Evolutionary conservation across 495 filamentous ascomycete species (phyloP).

Genomic region (Cryomyces minteri): DNA sequence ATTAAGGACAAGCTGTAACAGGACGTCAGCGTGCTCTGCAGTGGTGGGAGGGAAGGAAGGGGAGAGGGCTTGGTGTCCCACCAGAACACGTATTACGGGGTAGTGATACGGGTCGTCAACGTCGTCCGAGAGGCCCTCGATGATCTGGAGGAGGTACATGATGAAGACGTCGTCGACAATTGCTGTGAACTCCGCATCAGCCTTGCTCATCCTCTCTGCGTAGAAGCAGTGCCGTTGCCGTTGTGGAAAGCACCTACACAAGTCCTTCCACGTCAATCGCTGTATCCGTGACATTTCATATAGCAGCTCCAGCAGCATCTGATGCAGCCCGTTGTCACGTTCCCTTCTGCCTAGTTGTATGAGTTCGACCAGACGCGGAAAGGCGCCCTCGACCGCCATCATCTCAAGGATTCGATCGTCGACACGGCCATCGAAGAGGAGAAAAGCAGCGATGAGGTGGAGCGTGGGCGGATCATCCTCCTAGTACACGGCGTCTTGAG

Average conservation of each 20-base stretch:
- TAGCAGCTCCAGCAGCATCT: conserved; percentile 67
- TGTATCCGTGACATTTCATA: conserved; percentile 98
- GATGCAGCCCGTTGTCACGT: conserved; percentile 54
- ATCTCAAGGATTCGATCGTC: conserved; percentile 63
- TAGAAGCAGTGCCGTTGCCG: not conserved
- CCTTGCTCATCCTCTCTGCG: conserved; percentile 3
- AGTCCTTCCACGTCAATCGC: conserved; percentile 53
- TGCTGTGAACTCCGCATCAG: conserved; percentile 4
- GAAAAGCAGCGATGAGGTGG: conserved; percentile 65
- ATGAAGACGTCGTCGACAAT: conserved; percentile 76
- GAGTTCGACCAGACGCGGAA: conserved; percentile 66
- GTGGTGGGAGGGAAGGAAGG: not conserved
- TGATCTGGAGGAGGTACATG: conserved; percentile 65
- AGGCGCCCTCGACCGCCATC: conserved; percentile 75
- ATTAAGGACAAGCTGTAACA: conserved; percentile 69
- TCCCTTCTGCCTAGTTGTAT: conserved; percentile 43
- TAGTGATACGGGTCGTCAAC: conserved; percentile 92
- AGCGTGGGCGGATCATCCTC: conserved; percentile 66
- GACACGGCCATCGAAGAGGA: conserved; percentile 77
- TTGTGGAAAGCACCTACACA: conserved; percentile 31
- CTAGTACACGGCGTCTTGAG: conserved; percentile 14
- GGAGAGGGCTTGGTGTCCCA: conserved; percentile 21
- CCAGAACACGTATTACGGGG: conserved; percentile 80
- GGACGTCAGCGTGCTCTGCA: too few species aligned
- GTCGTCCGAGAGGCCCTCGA: conserved; percentile 80